phyloP scores from a whole-genome alignment of 192 early-diverging fungal species.

The Entophlyctis luteolus region DNA sequence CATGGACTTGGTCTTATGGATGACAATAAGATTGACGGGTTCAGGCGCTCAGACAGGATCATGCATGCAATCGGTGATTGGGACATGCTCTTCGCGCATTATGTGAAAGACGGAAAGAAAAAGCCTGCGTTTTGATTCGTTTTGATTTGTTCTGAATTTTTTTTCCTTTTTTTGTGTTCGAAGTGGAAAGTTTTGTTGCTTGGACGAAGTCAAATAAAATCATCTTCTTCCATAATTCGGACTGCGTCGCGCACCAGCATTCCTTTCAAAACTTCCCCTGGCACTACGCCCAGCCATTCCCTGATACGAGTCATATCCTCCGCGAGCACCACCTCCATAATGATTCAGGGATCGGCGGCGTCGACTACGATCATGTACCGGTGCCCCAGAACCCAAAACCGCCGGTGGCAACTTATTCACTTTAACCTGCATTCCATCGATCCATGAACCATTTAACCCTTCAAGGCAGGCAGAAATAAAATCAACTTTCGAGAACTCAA shows the following conservation, averaged over 20 bases:
- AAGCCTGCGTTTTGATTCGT: background rate
- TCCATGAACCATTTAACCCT: slow-evolving; percentile 9
- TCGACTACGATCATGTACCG: background rate
- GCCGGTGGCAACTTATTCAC: no score
- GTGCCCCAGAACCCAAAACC: background rate
- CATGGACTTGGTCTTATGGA: slow-evolving; percentile 33
- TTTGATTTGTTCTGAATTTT: background rate
- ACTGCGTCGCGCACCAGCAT: background rate
- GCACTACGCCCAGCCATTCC: no score
- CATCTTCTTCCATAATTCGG: background rate
- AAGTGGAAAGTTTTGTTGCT: background rate
- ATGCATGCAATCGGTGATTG: slow-evolving; percentile 50
- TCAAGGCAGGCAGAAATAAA: background rate
- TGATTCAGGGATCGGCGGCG: background rate
- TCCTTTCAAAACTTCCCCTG: background rate
- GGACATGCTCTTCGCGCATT: slow-evolving; percentile 51
- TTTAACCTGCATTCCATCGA: slow-evolving; percentile 6
- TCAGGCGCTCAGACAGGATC: slow-evolving; percentile 45
- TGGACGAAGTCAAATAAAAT: background rate
- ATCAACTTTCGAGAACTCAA: background rate
- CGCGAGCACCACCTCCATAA: background rate
- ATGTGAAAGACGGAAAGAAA: background rate
- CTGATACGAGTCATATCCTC: background rate
- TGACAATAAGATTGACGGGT: slow-evolving; percentile 30
- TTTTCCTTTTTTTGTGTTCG: background rate